These are phyloP conservation scores for Sugiyamaella marilandica DNA, from an alignment of 805 yeast species.

Conservation along the genomic window DNA sequence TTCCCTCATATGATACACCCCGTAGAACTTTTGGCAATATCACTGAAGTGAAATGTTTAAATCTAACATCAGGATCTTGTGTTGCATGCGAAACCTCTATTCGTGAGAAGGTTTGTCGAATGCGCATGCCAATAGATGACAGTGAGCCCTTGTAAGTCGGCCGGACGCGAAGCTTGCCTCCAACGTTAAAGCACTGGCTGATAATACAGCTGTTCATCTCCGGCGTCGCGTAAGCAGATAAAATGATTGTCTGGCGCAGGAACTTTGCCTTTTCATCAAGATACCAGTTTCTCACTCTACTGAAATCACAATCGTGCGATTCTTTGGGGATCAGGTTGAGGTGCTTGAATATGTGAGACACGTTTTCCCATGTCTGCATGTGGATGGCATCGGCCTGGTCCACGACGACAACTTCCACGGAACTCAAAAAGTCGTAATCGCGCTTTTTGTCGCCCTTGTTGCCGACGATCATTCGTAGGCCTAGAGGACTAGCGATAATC, in stretches of 20 bases:
- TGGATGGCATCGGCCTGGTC: slow-evolving; percentile 84
- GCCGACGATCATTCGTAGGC: slow-evolving; percentile 74
- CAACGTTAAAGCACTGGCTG: slow-evolving; percentile 34
- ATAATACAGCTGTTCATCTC: slow-evolving; percentile 60
- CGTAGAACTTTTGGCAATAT: slow-evolving; percentile 65
- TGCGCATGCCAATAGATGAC: slow-evolving; percentile 57
- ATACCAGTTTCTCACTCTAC: slow-evolving; percentile 88
- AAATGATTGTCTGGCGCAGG: slow-evolving; percentile 73
- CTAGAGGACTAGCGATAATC: slow-evolving; percentile 87
- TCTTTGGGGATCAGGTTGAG: slow-evolving; percentile 73
- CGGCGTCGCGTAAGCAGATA: slow-evolving; percentile 76
- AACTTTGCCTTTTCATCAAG: slow-evolving; percentile 73
- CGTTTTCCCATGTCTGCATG: slow-evolving; percentile 91
- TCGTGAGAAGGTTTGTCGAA: slow-evolving; percentile 57
- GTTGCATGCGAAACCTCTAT: slow-evolving; percentile 51
- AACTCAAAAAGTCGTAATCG: slow-evolving; percentile 77
- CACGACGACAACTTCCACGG: slow-evolving; percentile 74
- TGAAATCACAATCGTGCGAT: slow-evolving; percentile 81
- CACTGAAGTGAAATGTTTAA: slow-evolving; percentile 71
- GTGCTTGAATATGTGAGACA: slow-evolving; percentile 59
- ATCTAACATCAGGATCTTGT: slow-evolving; percentile 76
- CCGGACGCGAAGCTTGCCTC: slow-evolving; percentile 34
- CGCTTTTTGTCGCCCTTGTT: slow-evolving; percentile 49
- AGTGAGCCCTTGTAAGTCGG: slow-evolving; percentile 53
- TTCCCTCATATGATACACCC: slow-evolving; percentile 63